phyloP scores from a whole-genome alignment of 2,329 filamentous ascomycete genomes.

The Clarireedia monteithiana region DNA sequence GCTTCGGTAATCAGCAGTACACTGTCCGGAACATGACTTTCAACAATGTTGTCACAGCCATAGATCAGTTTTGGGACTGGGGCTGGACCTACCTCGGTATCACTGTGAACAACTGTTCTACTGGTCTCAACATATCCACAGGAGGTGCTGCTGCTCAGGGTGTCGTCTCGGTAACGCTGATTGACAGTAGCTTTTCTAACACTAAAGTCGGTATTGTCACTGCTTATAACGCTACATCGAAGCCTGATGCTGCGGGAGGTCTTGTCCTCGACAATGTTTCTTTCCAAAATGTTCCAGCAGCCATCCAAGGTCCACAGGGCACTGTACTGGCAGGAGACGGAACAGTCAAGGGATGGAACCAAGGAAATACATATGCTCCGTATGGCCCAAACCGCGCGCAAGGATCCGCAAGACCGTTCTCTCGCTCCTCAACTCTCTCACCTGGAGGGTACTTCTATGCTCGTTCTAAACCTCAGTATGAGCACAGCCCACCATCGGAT shows the following conservation, averaged over 20 bases:
- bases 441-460: conserved; percentile 34
- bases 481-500: conserved; percentile 28
- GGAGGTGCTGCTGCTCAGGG: conserved; percentile 35
- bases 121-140: conserved; percentile 42
- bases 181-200: conserved; percentile 47
- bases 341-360: conserved; percentile 3
- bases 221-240: conserved; percentile 43
- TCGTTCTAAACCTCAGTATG: conserved; percentile 48
- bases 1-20: conserved; percentile 58
- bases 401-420: conserved; percentile 35
- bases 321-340: conserved; percentile 6
- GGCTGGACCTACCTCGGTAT: conserved; percentile 47
- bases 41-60: conserved; percentile 41
- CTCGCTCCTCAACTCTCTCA: background rate
- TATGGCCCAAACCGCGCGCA: conserved; percentile 34
- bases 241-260: conserved; percentile 17
- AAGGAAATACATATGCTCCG: conserved; percentile 44
- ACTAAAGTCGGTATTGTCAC: conserved; percentile 43
- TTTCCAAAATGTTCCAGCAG: conserved; percentile 5
- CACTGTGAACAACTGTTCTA: conserved; percentile 42
- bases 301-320: conserved; percentile 31
- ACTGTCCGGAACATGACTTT: conserved; percentile 46
- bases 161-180: conserved; percentile 46
- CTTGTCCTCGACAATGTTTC: conserved; percentile 8
- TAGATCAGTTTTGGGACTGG: conserved; percentile 53